A percentile compares a stretch with the other conserved stretches of the same genome.
Conservation (phyloP, 192 early-diverging fungal species). For the Backusella circina region DNA sequence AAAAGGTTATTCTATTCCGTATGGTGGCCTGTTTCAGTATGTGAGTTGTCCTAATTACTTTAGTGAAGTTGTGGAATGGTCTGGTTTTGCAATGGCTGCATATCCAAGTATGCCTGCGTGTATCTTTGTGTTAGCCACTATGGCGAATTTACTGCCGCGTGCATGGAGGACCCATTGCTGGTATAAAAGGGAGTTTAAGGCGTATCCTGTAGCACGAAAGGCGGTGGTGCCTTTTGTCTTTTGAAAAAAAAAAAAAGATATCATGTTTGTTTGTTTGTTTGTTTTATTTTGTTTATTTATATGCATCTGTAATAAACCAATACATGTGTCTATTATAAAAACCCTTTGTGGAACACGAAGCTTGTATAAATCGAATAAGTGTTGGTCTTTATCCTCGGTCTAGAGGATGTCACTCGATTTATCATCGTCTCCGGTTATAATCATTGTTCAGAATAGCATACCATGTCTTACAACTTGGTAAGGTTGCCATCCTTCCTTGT, state of each 20-base stretch:
- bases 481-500: too few species aligned
- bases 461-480: too few species aligned
- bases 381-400: too few species aligned
- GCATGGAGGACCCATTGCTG: conserved; percentile 32
- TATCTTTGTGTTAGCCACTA: conserved; percentile 23
- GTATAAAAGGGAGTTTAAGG: conserved; percentile 29
- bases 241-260: neutral
- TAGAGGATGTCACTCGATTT: too few species aligned
- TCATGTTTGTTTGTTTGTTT: too few species aligned
- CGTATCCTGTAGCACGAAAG: conserved; percentile 29
- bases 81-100: conserved; percentile 31
- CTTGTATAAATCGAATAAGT: too few species aligned
- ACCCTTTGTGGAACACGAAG: too few species aligned
- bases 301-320: too few species aligned
- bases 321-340: too few species aligned
- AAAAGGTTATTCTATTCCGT: conserved; percentile 28
- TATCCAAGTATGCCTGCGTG: conserved; percentile 25
- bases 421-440: too few species aligned
- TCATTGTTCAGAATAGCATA: too few species aligned
- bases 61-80: conserved; percentile 37
- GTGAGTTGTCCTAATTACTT: conserved; percentile 38
- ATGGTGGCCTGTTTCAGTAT: conserved; percentile 25
- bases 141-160: conserved; percentile 33
- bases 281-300: too few species aligned
- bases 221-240: conserved; percentile 37